These are phyloP conservation scores for Syzygium jambos DNA, from an alignment of 345 rosid species.

Conservation along the genomic window DNA sequence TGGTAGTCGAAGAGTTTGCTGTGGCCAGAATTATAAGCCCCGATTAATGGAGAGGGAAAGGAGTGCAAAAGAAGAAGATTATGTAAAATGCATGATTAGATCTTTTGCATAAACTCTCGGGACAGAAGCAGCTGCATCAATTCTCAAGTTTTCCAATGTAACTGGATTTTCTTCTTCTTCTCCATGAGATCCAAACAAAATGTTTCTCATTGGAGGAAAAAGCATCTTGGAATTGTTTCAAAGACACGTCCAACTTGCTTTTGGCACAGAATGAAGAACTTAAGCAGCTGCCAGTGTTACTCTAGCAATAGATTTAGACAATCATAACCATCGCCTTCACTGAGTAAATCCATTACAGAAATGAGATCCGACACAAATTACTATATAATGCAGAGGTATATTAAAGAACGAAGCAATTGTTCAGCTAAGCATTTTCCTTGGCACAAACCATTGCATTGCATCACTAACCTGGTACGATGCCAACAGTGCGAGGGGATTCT, in stretches of 20 bases:
- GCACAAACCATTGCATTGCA: neutral
- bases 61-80: neutral
- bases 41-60: neutral
- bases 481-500: slow-evolving; percentile 58
- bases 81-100: neutral
- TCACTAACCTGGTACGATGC: slow-evolving; percentile 74
- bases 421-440: neutral
- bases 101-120: neutral
- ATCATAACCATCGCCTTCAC: neutral
- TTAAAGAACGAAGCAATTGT: neutral
- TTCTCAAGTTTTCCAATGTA: neutral
- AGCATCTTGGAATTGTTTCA: neutral
- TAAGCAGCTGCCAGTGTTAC: neutral
- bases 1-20: neutral
- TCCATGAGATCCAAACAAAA: neutral
- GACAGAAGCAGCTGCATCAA: neutral
- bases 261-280: neutral
- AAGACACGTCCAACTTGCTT: neutral
- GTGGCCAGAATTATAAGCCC: neutral
- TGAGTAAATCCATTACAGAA: neutral
- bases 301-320: neutral
- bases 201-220: neutral
- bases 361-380: neutral
- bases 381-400: neutral
- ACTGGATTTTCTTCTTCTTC: neutral